These are phyloP conservation scores for Cenchrus fungigraminus DNA, from an alignment of 176 grass and related monocot species.

Conservation along the genomic window DNA sequence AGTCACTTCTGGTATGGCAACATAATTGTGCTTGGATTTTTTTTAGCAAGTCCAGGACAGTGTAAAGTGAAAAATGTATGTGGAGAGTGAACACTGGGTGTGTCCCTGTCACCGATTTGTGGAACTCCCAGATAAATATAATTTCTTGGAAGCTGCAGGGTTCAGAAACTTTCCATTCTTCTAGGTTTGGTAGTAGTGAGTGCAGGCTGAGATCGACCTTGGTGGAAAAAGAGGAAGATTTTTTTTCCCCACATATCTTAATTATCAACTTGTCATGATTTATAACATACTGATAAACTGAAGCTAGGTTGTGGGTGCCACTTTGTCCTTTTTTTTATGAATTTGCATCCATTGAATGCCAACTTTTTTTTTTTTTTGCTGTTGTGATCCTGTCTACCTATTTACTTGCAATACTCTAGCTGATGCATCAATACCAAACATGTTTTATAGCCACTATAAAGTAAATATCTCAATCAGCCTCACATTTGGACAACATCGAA, in stretches of 20 bases:
- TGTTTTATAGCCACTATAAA: neutral
- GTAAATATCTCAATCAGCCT: conserved; percentile 11
- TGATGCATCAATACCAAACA: conserved; percentile 14
- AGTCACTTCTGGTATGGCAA: neutral
- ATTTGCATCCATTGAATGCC: neutral
- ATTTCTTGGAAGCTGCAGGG: neutral
- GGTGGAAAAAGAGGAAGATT: neutral
- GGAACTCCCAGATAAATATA: neutral
- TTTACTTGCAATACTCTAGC: neutral
- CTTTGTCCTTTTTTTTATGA: neutral
- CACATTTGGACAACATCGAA: neutral
- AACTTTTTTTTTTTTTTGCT: neutral
- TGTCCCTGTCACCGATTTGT: neutral
- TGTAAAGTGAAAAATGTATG: neutral
- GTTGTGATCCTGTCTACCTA: neutral
- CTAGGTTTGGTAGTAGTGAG: neutral
- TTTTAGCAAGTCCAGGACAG: neutral
- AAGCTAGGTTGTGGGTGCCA: neutral
- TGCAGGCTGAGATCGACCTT: neutral
- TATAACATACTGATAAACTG: neutral
- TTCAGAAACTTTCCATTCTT: neutral
- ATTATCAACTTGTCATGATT: neutral
- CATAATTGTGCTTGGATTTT: neutral
- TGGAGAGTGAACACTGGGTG: neutral
- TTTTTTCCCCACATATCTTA: neutral